Evolutionary conservation across 208 protist genomes (phyloP).

Genomic region (Trypanosoma boissoni): DNA sequence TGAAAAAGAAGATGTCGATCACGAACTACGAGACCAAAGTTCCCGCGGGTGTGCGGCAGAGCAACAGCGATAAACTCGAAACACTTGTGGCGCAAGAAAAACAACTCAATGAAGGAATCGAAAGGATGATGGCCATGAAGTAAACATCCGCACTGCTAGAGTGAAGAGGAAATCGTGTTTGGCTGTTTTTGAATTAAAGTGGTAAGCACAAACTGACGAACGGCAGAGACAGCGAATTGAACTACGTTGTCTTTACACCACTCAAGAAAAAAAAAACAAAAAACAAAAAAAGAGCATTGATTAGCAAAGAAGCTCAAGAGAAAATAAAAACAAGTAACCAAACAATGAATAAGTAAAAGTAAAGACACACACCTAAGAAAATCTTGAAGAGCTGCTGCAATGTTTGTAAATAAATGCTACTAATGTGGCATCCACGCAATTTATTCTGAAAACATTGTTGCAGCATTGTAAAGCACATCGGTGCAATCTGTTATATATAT

Average conservation of each 20-base stretch:
- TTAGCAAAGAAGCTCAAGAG: no score
- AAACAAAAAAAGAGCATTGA: neutral
- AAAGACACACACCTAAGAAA: no score
- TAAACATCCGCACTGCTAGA: neutral
- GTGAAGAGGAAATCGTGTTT: conserved; percentile 1
- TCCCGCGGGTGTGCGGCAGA: conserved; percentile 66
- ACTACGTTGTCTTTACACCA: neutral
- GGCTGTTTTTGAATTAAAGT: neutral
- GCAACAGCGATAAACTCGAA: conserved; percentile 83
- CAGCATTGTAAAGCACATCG: no score
- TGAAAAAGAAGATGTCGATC: conserved; percentile 87
- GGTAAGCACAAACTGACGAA: no score
- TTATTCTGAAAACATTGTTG: no score
- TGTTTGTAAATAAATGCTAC: no score
- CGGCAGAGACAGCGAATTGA: no score
- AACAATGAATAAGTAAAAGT: no score
- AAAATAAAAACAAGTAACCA: no score
- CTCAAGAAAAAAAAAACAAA: neutral
- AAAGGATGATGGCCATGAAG: conserved; percentile 72
- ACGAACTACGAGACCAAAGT: conserved; percentile 91
- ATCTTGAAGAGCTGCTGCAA: no score
- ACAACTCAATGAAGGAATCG: conserved; percentile 65
- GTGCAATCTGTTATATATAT: no score
- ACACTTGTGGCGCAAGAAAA: conserved; percentile 57
- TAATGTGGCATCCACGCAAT: no score